Evolutionary conservation across 2,329 filamentous ascomycete species (phyloP).

Genomic region (Pochonia chlamydosporia): DNA sequence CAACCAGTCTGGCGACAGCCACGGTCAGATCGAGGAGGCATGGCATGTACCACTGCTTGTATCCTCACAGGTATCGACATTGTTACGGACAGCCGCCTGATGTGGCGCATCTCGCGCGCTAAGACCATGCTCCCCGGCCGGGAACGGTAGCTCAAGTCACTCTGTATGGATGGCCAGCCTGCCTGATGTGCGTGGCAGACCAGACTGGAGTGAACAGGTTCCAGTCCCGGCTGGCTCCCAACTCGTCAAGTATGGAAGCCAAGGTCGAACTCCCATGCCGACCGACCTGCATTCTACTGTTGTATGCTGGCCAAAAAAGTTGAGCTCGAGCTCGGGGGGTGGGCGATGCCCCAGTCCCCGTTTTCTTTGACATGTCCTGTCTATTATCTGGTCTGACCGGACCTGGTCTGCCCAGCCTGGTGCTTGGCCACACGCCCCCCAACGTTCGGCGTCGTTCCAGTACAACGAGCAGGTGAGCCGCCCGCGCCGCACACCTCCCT

Average conservation of each 20-base stretch:
- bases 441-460: too few species aligned
- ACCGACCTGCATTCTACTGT: not conserved
- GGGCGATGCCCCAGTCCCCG: not conserved
- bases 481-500: not conserved
- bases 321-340: constrained; percentile 5
- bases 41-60: constrained; percentile 1
- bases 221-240: too few species aligned
- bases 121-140: constrained; percentile 4
- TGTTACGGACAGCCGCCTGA: constrained; percentile 4
- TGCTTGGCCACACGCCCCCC: not conserved
- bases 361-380: not conserved
- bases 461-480: not conserved
- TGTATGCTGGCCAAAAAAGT: not conserved
- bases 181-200: too few species aligned
- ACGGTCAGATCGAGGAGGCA: not conserved
- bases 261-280: too few species aligned
- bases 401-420: too few species aligned
- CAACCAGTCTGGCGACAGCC: not conserved
- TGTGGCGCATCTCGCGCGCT: constrained; percentile 15
- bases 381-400: too few species aligned
- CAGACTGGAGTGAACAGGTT: too few species aligned
- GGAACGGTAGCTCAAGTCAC: constrained; percentile 6
- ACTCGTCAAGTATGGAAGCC: too few species aligned
- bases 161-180: not conserved
- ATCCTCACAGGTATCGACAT: not conserved